Base-by-base conservation (phyloP, 805 yeast species). In the Cyberlindnera bimundalis region DNA sequence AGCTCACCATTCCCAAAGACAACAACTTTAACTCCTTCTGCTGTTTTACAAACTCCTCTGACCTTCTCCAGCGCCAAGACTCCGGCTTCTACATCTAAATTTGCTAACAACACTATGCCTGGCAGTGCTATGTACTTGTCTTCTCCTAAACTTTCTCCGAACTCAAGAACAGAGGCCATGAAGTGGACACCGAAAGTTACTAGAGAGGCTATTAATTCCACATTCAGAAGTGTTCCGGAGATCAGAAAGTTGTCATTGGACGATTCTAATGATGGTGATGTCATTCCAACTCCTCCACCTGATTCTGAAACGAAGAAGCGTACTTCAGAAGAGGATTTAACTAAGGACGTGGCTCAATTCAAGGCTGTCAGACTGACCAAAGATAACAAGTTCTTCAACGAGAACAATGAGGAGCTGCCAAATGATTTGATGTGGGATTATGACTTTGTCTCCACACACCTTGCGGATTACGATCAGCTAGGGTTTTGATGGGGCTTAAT, bases 21-120 rank as follows among this genome's bases (percentile, higher is more conserved):
- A 4, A 38, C 40, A 5, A 27, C 39, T 12, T 34, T 57, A 23
- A 57, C 61, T 1, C 61, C 61, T 6, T 57, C 60, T 5, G 49
- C 61, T 1, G 50, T 57, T 12, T 28, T 57, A 13, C 61, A 57
- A 36, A 57, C 61, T 1, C 61, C 61, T 2, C 34, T 55, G 42
- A 53, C 58, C 1, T 56, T 57, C 27, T 47, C 61, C 3, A 51
- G 46, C 33, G 42, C 46, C n/a, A 54, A 48, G 39, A 57, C 60
- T 5, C 60, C 61, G 31, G 47, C 26, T 4, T 56, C 61, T 1
- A 8, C 54, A 2, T 27, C 58, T 4, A 53, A 49, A 39, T 20
- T 17, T 15, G 24, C 21, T 24, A 35, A 23, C 6, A 43, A 37
- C 21, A 28, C 44, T 13, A 28, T 35, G 28, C 30, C 44, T 11